These are phyloP conservation scores for Colletotrichum agaves DNA, from an alignment of 2,329 filamentous ascomycete genomes.

Conservation along the genomic window DNA sequence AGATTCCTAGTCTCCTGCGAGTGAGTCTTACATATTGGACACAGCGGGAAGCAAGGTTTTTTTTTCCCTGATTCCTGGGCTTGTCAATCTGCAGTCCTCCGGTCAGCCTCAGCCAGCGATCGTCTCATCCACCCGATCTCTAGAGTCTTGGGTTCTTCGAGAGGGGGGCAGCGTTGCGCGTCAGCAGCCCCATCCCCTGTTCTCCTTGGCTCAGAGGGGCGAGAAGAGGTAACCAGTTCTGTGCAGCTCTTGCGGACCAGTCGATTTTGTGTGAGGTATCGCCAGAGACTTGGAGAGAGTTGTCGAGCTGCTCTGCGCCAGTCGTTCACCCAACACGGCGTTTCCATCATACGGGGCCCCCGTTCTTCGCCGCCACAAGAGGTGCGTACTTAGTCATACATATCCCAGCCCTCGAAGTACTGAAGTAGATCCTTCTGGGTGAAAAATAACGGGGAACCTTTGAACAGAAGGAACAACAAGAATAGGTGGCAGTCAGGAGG, in stretches of 20 bases:
- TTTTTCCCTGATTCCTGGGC: background rate
- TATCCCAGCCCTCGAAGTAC: slow-evolving; percentile 6
- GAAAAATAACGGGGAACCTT: background rate
- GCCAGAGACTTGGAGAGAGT: background rate
- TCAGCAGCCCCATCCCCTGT: slow-evolving; percentile 17
- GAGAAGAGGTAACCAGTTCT: slow-evolving; percentile 4
- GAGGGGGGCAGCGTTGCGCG: slow-evolving; percentile 25
- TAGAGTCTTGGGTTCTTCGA: background rate
- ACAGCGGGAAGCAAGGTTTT: slow-evolving; percentile 1
- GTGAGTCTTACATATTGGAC: slow-evolving; percentile 3
- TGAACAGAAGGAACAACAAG: background rate
- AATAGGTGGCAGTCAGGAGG: background rate
- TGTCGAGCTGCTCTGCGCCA: background rate
- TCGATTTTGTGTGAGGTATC: slow-evolving; percentile 7
- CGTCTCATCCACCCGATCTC: slow-evolving; percentile 33
- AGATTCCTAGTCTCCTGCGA: slow-evolving; percentile 17
- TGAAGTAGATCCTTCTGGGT: slow-evolving; percentile 1
- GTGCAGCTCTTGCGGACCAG: background rate
- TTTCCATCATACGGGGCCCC: background rate
- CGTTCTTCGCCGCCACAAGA: background rate
- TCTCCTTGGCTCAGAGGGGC: background rate
- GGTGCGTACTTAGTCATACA: background rate
- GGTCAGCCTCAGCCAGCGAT: slow-evolving; percentile 31
- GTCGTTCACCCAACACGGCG: slow-evolving; percentile 2
- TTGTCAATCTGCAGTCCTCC: slow-evolving; percentile 21